phyloP scores from a whole-genome alignment of 192 early-diverging fungal species.

The Podila epicladia region DNA sequence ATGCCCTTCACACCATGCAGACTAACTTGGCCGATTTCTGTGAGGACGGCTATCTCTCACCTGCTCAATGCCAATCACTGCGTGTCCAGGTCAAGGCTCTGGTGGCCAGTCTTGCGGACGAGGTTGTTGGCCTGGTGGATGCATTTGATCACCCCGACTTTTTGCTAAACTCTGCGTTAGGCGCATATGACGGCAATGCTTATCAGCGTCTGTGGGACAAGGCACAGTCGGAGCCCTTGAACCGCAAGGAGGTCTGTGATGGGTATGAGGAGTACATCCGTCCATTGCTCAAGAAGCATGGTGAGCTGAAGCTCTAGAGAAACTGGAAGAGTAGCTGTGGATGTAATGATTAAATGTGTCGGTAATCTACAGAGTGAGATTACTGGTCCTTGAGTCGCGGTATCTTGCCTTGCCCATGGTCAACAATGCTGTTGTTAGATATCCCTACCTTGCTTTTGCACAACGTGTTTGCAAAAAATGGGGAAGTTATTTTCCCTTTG shows the following conservation, averaged over 20 bases:
- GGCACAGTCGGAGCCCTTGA: constrained; percentile 51
- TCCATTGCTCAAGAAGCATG: constrained; percentile 45
- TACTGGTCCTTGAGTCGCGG: too few relatives aligned
- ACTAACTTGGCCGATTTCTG: constrained; percentile 28
- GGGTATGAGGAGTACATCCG: constrained; percentile 48
- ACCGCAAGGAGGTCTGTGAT: constrained; percentile 34
- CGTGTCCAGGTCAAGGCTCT: constrained; percentile 26
- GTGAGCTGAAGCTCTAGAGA: constrained; percentile 34
- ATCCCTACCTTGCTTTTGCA: too few relatives aligned
- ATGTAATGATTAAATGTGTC: neutral
- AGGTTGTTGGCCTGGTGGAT: constrained; percentile 82
- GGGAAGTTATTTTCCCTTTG: too few relatives aligned
- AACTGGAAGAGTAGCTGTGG: neutral
- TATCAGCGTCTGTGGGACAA: constrained; percentile 63
- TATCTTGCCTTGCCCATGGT: too few relatives aligned
- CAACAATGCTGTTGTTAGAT: too few relatives aligned
- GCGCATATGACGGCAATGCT: constrained; percentile 73
- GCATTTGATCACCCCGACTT: constrained; percentile 79
- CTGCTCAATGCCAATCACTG: constrained; percentile 17
- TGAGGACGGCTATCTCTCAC: constrained; percentile 34
- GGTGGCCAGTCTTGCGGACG: constrained; percentile 63
- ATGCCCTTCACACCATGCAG: constrained; percentile 36
- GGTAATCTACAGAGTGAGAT: too few relatives aligned
- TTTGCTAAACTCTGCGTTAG: constrained; percentile 77
- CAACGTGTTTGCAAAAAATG: too few relatives aligned